Conservation (phyloP, 2,329 filamentous ascomycete species). For the Podosphaera aphanis region DNA sequence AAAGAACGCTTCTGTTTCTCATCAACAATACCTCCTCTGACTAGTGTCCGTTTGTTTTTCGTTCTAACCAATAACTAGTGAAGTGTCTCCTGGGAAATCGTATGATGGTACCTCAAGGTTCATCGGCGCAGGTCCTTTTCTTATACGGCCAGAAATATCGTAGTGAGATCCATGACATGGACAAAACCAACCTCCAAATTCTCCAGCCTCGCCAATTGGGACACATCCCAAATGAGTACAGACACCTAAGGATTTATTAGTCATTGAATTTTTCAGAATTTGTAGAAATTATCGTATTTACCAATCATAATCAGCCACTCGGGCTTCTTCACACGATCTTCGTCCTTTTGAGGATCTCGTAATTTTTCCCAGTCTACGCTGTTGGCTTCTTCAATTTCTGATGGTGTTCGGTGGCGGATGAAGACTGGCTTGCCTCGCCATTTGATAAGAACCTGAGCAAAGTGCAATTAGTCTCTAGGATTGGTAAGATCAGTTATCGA, state of each 20-base stretch:
- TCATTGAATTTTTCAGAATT: constrained; percentile 6
- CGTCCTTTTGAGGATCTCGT: constrained; percentile 76
- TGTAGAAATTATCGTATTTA: constrained; percentile 18
- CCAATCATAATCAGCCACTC: constrained; percentile 99
- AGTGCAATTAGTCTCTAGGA: constrained; percentile 4
- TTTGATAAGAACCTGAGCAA: constrained; percentile 75
- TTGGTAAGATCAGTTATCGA: constrained; percentile 1
- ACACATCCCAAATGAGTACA: constrained; percentile 99
- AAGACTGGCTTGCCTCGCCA: constrained; percentile 99
- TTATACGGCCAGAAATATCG: constrained; percentile 95
- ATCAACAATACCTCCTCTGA: constrained; percentile 14
- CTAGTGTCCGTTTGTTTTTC: constrained; percentile 16
- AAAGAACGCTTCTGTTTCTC: constrained; percentile 17
- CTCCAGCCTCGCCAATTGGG: constrained; percentile 93
- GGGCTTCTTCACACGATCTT: constrained; percentile 87
- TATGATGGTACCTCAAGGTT: constrained; percentile 90
- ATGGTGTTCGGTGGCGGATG: constrained; percentile 87
- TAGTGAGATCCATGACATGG: constrained; percentile 99
- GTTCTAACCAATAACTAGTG: constrained; percentile 71
- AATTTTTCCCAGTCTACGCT: constrained; percentile 59
- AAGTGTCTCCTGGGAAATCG: constrained; percentile 76
- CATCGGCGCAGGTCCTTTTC: constrained; percentile 88
- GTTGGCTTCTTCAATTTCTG: constrained; percentile 90
- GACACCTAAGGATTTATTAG: constrained; percentile 38
- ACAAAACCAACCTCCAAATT: constrained; percentile 99